A percentile compares a stretch with the other conserved stretches of the same genome.
phyloP scores from a whole-genome alignment of 257 asterid genomes.

The Solanum chaucha region DNA sequence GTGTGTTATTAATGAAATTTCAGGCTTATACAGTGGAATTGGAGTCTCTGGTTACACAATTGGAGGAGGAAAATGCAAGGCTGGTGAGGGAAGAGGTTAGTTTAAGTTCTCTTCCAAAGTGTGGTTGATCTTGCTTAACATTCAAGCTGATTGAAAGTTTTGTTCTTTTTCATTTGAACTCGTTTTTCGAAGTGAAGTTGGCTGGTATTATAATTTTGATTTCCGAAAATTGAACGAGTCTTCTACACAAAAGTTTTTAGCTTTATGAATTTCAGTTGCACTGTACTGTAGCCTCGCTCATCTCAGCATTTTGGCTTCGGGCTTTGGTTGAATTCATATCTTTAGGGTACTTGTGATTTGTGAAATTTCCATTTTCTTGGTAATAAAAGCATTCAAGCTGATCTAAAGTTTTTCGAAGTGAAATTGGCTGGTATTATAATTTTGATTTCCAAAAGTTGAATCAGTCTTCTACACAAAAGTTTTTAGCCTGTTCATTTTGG shows the following conservation, averaged over 20 bases:
- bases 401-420: background rate
- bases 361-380: background rate
- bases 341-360: background rate
- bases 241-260: background rate
- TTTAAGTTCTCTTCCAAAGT: background rate
- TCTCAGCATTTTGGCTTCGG: background rate
- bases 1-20: background rate
- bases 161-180: background rate
- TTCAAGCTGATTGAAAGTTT: background rate
- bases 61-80: conserved; percentile 81
- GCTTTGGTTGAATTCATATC: background rate
- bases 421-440: background rate
- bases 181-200: background rate
- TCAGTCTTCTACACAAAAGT: background rate
- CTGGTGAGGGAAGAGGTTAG: conserved; percentile 66
- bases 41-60: conserved; percentile 70
- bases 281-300: background rate
- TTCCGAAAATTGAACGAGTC: background rate
- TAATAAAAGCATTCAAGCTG: background rate
- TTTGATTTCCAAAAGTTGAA: background rate
- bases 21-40: conserved; percentile 90
- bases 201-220: background rate
- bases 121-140: background rate
- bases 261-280: background rate
- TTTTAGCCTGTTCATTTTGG: background rate